Evolutionary conservation across 2,329 filamentous ascomycete genomes (phyloP), one percentile per base, ranked within the genome.

Genomic region (Cytospora leucostoma): DNA sequence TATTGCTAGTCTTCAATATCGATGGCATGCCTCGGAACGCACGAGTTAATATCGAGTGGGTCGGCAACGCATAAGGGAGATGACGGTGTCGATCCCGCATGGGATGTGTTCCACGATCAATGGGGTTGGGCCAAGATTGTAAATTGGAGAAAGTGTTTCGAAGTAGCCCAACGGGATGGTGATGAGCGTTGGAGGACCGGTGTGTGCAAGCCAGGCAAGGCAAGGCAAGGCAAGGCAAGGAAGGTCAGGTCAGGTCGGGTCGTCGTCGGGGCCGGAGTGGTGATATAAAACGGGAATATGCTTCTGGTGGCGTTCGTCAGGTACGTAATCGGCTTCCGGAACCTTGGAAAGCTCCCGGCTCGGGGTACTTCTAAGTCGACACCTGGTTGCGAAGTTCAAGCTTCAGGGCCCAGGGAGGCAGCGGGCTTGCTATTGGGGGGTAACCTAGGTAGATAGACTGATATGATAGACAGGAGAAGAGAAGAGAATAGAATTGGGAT

Each of bases 51-150:
- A 56, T 40, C 40, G 50, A 47, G 60, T 56, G 59, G 57, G 55
- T 32, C 38, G 40, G 27, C 35, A n/a, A 49, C 56, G 60, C 56
- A 63, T 53, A 49, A 47, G 50, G 38, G 49, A 53, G 61, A 63
- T 63, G 55, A 63, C 55, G 35, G 59, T 61, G 53, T 61, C 61
- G 52, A 63, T 59, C 54, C 49, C 54, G 54, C 21, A 58, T 53
- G 40, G 37, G 60, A 58, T 49, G 54, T 53, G 37, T 53, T 17
- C 54, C 47, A 47, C 44, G 56, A 54, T 52, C 40, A 54, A 51
- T 63, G 49, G 61, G 59, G 56, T 52, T 55, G 59, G 54, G 49
- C 47, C 44, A 59, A 59, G 27, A 58, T 7, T 33, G 59, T 38
- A 2, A 55, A 38, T 47, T 50, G 40, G 35, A 49, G n/a, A 56